Evolutionary conservation across 805 yeast species (phyloP), one percentile per base, ranked within the genome.

Genomic region (Saccharomycopsis babjevae): DNA sequence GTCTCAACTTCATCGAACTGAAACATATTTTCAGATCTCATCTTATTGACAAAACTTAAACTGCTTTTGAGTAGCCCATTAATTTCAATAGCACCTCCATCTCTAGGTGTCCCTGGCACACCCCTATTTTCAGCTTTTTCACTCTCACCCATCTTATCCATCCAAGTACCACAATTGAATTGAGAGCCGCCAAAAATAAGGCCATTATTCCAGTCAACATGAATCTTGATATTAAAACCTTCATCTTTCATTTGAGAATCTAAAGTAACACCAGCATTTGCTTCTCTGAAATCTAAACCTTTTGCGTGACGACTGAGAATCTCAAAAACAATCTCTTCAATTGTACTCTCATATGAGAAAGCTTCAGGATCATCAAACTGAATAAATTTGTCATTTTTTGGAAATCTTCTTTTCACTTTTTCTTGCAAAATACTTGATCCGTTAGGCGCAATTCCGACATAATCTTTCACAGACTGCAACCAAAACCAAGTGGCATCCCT

Each of bases 91-190:
- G 96, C 97, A 1, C 97, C 97, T 42, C 99, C 99, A 73, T 92
- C 97, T 70, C 99, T 82, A 28, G 99, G 98, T 0, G 98, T 93
- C 1, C 98, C 99, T 1, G 99, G 99, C 40, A 82, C 77, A n/a
- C 99, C 99, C 67, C 86, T 88, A 62, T 83, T 85, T 1, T 87
- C 86, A 0, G 98, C 97, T 60, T 74, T 78, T 40, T 73, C 83
- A 68, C 96, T 88, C 74, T 94, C 98, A 30, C 99, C 99, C 98
- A 93, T 93, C 74, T 93, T 93, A 74, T 93, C 99, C 97, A 92
- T 93, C 99, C 99, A 93, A 0, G 99, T 94, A 25, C 99, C 99
- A 76, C 99, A 93, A 70, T 93, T 93, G 71, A 74, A 83, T 72
- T 88, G 96, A 57, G 89, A 88, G 1, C 99, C 98, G 55, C 98